Base-by-base conservation (phyloP, 352 stramenopile genomes). In the Phytophthora kernoviae region DNA sequence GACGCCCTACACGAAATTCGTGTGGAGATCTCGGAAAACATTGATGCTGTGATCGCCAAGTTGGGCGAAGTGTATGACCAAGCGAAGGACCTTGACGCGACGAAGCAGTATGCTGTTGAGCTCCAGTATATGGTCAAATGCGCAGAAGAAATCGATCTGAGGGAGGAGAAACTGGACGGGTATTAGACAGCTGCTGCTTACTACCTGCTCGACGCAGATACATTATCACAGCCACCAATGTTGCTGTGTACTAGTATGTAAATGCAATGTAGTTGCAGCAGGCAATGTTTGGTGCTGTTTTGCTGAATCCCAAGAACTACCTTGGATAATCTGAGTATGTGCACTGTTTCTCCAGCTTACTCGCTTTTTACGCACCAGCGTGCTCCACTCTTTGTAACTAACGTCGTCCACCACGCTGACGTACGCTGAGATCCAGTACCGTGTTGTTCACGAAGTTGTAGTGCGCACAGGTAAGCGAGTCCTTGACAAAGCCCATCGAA, bases 401-500 rank as follows among this genome's bases (percentile, higher is more conserved):
- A 65, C 86, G 70, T 49, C 86, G 65, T 5, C 86, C 86, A 48
- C 86, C 86, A 46, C 86, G 84, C 62, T 93, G 84, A 39, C 86
- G 86, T 60, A 90, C 86, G 34, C 79, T 95, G 45, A 95, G 64
- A 40, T 95, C 84, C 18, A 95, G 54, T 18, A 68, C 55, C 4
- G 82, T 90, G 39, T 75, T 83, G 37, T 85, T 88, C 41, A 89
- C 66, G 53, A 95, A 93, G 61, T 95, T 95, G 81, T 95, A 95
- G 63, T 95, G 86, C 21, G 86, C 86, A 22, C 81, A 91, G 1
- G 59, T 87, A 14, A 93, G 74, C 11, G 79, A 46, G 54, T 95
- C 95, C 67, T 98, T 98, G 53, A 98, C 75, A 55, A 99, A 99
- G 5, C 90, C 93, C 55, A 83, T 77, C 5, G 87, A 62, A 18